These are phyloP conservation scores for Pseudogymnoascus sp. DNA, from an alignment of 2,329 filamentous ascomycete species.

Conservation along the genomic window DNA sequence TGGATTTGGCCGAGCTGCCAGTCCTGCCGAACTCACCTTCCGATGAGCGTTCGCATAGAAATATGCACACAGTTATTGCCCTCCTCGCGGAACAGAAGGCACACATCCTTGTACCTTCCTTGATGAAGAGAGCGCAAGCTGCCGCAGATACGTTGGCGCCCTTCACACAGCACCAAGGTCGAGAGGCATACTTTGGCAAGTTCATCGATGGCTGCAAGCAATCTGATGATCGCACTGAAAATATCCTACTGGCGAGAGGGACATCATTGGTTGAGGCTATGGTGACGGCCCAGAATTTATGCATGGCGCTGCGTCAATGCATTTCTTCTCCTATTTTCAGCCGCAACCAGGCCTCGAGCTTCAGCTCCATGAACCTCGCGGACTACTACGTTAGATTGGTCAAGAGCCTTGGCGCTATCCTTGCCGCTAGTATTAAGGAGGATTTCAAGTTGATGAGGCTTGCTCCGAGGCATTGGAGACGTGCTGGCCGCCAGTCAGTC, in stretches of 20 bases:
- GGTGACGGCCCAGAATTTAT: conserved; percentile 67
- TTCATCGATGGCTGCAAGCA: conserved; percentile 43
- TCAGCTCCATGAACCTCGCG: conserved; percentile 72
- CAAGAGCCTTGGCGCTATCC: conserved; percentile 65
- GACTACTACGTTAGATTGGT: conserved; percentile 76
- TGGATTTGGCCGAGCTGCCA: conserved; percentile 77
- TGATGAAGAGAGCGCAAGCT: conserved; percentile 66
- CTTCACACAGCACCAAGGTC: conserved; percentile 46
- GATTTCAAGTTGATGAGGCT: conserved; percentile 67
- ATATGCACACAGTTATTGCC: conserved; percentile 67
- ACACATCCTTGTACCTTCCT: conserved; percentile 71
- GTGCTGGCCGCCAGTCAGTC: conserved; percentile 13
- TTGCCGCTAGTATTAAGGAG: conserved; percentile 77
- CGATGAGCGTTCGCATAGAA: conserved; percentile 58
- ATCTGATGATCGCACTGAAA: conserved; percentile 31
- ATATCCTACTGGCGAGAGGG: conserved; percentile 48
- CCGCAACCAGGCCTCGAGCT: conserved; percentile 51
- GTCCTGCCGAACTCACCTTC: conserved; percentile 70
- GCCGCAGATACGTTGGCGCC: conserved; percentile 62
- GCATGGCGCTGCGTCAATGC: conserved; percentile 66
- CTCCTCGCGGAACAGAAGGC: conserved; percentile 74
- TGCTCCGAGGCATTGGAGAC: conserved; percentile 62
- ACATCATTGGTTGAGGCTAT: conserved; percentile 73
- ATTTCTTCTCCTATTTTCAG: conserved; percentile 55
- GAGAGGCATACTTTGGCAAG: conserved; percentile 61